Evolutionary conservation across 2,329 filamentous ascomycete genomes (phyloP).

Genomic region (Colletotrichum sp.): DNA sequence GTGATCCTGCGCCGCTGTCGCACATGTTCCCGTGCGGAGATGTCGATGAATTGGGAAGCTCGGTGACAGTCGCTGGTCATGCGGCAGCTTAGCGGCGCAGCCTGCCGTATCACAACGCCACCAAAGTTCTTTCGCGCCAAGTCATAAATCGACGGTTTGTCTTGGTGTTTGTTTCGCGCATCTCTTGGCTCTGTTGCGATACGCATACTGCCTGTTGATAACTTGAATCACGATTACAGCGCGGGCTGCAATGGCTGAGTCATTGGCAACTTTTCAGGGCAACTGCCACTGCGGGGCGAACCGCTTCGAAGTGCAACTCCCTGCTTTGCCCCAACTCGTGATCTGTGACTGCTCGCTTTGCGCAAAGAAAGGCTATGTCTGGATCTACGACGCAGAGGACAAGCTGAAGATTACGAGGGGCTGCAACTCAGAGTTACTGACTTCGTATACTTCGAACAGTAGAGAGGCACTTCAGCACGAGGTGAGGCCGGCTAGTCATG

Average conservation of each 20-base stretch:
- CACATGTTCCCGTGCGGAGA: not conserved
- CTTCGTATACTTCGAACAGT: not conserved
- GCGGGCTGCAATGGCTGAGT: not conserved
- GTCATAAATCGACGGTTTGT: not conserved
- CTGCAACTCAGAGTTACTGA: not conserved
- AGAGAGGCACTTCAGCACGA: constrained; percentile 14
- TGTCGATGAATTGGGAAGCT: not conserved
- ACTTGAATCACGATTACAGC: not conserved
- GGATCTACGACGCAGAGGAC: constrained; percentile 20
- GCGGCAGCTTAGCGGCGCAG: not conserved
- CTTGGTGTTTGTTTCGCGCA: not conserved
- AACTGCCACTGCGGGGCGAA: constrained; percentile 36
- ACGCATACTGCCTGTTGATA: not conserved
- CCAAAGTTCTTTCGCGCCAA: not conserved
- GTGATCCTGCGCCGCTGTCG: not conserved
- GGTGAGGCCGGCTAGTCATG: constrained; percentile 5
- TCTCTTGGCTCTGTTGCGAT: not conserved
- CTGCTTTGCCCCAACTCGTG: constrained; percentile 1
- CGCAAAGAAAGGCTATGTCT: constrained; percentile 31
- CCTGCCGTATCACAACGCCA: not conserved
- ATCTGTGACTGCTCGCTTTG: constrained; percentile 31
- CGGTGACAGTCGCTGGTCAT: not conserved
- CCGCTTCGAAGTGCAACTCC: constrained; percentile 26
- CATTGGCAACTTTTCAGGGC: constrained; percentile 14
- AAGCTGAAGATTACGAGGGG: constrained; percentile 19